Evolutionary conservation across 805 yeast genomes (phyloP), one percentile per base, ranked within the genome.

Genomic region (Starmerella vaccinii): DNA sequence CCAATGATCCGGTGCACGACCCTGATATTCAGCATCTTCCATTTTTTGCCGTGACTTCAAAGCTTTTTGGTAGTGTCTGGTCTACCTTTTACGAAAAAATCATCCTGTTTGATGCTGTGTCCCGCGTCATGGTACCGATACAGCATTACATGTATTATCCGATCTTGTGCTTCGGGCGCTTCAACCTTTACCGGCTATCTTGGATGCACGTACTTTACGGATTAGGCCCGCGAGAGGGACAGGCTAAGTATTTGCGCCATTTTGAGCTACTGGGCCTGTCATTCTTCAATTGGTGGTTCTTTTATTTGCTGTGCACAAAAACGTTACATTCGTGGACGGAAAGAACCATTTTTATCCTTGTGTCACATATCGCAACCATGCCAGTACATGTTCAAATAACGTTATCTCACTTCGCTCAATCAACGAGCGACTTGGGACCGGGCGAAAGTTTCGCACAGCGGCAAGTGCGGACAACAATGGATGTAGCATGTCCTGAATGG

Each of bases 1-100:
- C 95, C n/a, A 87, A 87, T 65, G 95, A 87, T 62, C 95, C 96
- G 0, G 82, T 83, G 1, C 95, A 88, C 63, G 96, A 87, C 61
- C 96, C 96, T 0, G 96, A 87, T 67, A 88, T 87, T 63, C 96
- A 87, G 66, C 95, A 87, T 67, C 65, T 87, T 56, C 96, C 96
- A 1, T 87, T 87, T 60, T 87, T 87, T 63, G 94, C 95, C 2
- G 94, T 87, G 18, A 80, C 88, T 49, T 73, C 84, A 1, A 70
- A 83, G 54, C 69, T 87, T 4, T 76, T 87, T 57, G 78, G 77
- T 3, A 72, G 77, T 60, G 77, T 86, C 7, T 84, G 78, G 63
- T 84, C 95, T 23, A 84, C 95, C 0, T 87, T 80, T 65, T 87
- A 87, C 62, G 86, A 84, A 35, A 76, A 75, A 53, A 68, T 69